Base-by-base conservation (phyloP, 306 rosid species). In the Senna siamea region DNA sequence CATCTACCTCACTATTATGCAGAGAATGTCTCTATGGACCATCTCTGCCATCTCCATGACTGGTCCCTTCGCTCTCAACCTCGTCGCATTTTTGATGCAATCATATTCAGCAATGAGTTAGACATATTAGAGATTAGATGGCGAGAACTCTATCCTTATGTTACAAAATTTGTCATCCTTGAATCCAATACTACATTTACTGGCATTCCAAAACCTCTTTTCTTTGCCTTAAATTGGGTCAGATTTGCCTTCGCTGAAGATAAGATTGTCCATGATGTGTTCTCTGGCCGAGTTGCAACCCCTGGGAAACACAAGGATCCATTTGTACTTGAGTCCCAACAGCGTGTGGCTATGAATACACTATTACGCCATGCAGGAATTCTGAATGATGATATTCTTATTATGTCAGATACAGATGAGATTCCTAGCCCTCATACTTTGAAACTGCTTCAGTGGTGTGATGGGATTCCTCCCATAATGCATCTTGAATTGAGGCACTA, bases 381-480 rank as follows among this genome's bases (percentile, higher is more conserved):
- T 60, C 73, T 86, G 48, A 15, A 35, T 14, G 97, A 86, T 1
- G 99, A 94, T 18, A 73, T 92, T 20, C 79, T 94, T 71, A 82
- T 94, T 61, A 88, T 94, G 89, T 79, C 95, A 2, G 96, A 94
- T 62, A 75, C 88, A 6, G 99, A 94, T 65, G 99, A 94, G 84
- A 94, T 94, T 57, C 99, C 99, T 15, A 88, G 96, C 61, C 88
- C 89, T 10, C 90, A 89, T 38, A 87, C 96, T 0, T 60, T 89
- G 84, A 92, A 88, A 79, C 84, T 94, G 35, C 77, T 94, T 56
- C 95, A 88, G 46, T 94, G 97, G 97, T 94, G 99, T 69, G 93
- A 94, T 48, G 99, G 86, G 7, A 78, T 92, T 69, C 99, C 99
- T 55, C 82, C 89, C 13, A 18, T 80, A 44, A 80, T 89, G 87